Evolutionary conservation across 164 flowering plant species (phyloP).

Genomic region (Tetracentron sinense): DNA sequence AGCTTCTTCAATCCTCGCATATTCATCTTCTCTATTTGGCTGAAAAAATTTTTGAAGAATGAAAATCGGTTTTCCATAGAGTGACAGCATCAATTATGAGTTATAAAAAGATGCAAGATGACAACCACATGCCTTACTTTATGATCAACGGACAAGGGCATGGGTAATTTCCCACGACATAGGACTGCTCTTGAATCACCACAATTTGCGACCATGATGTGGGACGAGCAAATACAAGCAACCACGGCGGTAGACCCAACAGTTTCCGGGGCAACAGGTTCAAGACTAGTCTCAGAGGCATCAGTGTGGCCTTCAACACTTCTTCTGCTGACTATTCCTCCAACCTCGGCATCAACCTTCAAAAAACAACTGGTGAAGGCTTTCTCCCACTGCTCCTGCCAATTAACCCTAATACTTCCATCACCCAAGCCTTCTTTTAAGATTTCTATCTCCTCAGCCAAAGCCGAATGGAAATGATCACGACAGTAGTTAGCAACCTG

Average conservation of each 20-base stretch:
- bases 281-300: slow-evolving; percentile 16
- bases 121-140: slow-evolving; percentile 49
- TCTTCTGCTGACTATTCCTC: slow-evolving; percentile 26
- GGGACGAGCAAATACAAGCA: slow-evolving; percentile 71
- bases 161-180: slow-evolving; percentile 79
- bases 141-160: slow-evolving; percentile 77
- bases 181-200: slow-evolving; percentile 97
- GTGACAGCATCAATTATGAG: background rate
- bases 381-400: slow-evolving; percentile 51
- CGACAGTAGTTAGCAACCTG: slow-evolving; percentile 37
- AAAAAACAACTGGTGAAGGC: slow-evolving; percentile 51
- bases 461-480: slow-evolving; percentile 59
- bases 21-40: slow-evolving; percentile 93
- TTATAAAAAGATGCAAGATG: slow-evolving; percentile 11
- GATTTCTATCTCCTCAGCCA: slow-evolving; percentile 53
- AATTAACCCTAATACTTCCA: slow-evolving; percentile 19
- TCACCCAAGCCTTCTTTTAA: slow-evolving; percentile 21
- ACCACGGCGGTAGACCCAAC: slow-evolving; percentile 95
- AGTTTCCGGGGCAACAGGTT: slow-evolving; percentile 71
- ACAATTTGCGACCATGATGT: slow-evolving; percentile 83
- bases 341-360: slow-evolving; percentile 68
- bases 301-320: slow-evolving; percentile 6
- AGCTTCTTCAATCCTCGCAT: slow-evolving; percentile 77
- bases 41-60: slow-evolving; percentile 27
- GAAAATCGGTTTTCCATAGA: background rate